A percentile compares a stretch with the other conserved stretches of the same genome.
Conservation (phyloP, 2,329 filamentous ascomycete genomes). For the Orbilia quercus region DNA sequence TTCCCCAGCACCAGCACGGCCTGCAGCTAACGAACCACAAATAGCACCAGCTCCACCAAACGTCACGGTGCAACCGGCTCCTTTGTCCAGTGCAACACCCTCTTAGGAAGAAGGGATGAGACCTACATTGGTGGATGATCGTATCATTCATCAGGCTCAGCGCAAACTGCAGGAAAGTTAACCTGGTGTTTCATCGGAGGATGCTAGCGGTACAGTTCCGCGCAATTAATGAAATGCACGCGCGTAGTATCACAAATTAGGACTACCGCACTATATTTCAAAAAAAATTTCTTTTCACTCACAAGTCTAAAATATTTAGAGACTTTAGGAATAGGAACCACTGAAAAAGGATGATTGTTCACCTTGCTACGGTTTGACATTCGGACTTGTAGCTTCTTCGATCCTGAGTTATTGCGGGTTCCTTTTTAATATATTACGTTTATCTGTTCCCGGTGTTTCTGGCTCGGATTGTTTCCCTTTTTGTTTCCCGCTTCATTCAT, state of each 20-base stretch:
- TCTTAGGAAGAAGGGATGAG: conserved; percentile 30
- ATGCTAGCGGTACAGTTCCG: no score
- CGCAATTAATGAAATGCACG: no score
- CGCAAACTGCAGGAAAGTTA: no score
- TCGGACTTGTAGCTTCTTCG: background rate
- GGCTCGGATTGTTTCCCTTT: background rate
- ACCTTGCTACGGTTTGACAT: no score
- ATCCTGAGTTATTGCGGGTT: background rate
- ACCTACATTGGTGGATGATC: no score
- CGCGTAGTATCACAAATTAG: background rate
- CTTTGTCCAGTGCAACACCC: conserved; percentile 33
- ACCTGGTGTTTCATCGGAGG: no score
- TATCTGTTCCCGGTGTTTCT: conserved; percentile 5
- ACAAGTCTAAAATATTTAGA: no score
- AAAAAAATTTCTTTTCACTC: no score
- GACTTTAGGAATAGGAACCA: no score
- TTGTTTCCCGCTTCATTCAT: background rate
- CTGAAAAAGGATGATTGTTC: no score
- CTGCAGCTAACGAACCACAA: background rate
- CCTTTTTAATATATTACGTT: background rate
- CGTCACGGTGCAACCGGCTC: conserved; percentile 18
- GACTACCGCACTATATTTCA: no score
- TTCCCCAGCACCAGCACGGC: background rate
- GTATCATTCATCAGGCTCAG: no score
- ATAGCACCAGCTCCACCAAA: conserved; percentile 16